Evolutionary conservation across 2,329 filamentous ascomycete species (phyloP), one percentile per base, ranked within the genome.

Genomic region (Clonostachys chloroleuca): DNA sequence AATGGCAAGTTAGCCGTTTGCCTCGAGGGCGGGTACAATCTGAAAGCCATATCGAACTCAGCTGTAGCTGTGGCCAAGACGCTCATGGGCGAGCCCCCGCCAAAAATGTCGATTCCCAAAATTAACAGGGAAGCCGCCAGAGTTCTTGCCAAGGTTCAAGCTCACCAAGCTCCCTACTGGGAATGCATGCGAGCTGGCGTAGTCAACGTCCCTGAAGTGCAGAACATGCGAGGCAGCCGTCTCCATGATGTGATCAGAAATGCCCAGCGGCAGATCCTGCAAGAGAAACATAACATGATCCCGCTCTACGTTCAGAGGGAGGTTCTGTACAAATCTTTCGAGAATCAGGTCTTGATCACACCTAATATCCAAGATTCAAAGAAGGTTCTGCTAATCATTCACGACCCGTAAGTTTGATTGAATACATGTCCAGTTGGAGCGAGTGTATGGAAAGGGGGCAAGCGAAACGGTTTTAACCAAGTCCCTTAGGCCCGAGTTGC

Each of bases 1-100:
- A 78, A 84, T 41, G 94, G 94, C 30, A 96, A 92, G 61, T 78
- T 99, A 13, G 88, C 89, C 3, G 92, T 96, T 9, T 96, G 92
- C 61, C 76, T 99, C 3, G 94, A 99, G 69, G 94, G 94, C 18
- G 94, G 94, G 9, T 99, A 99, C 67, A 97, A 97, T 58, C 81
- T 99, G 20, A 75, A 83, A 43, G 94, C 94, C 1, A 99, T 99
- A 49, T 95, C 94, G 1, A 84, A 88, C 48, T 97, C 94, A 5
- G 92, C 94, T 2, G 77, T 96, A 5, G 90, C 92, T 4, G 94
- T 99, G 2, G 94, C 90, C 2, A 84, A 84, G 50, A 96, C 92
- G 1, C 75, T 99, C 41, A 97, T 99, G 91, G 91, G 94, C 18
- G 92, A 99, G 59, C 89, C 92, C 12, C 94, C 94, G 4, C 78